Base-by-base conservation (phyloP, 176 grass and related monocot genomes). In the Eleusine indica region DNA sequence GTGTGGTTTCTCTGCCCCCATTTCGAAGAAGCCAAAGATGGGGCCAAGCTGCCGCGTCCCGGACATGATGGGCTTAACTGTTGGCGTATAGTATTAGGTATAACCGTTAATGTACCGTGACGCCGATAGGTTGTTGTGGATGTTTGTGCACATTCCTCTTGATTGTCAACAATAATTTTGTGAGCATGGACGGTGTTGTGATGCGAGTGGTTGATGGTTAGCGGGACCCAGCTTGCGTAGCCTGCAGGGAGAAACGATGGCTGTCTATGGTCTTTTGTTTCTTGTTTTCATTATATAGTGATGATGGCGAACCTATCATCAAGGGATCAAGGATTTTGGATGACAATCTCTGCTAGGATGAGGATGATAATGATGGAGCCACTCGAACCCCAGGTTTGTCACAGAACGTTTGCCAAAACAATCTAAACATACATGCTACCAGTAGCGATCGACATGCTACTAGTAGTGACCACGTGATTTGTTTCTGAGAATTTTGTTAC, bases 141-240 rank as follows among this genome's bases (percentile, higher is more conserved):
- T 80, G 70, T 74, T 62, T 80, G 76, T 67, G 51, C 79, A 75
- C 76, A 80, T 89, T 80, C 70, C 70, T 85, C 70, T 88, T 80
- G 87, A 70, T 84, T 88, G 87, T 40, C 11, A 58, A 69, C 82
- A 85, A 84, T 89, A 80, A 84, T 89, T 84, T 18, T 75, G 62
- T 3, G 40, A 73, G 73, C 6, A 57, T 57, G 53, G 18, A 75
- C 74, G 87, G 75, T 61, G 21, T 19, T 71, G 57, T 21, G 49
- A 67, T 68, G n/a, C 19, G 60, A 83, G 54, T 78, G 37, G 13
- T 48, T 73, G 74, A 66, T 88, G 21, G 47, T 35, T 46, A 62
- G 18, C 44, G 71, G 66, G 39, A 38, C 39, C 40, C 21, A 3
- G 74, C 5, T 69, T 60, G 12, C 67, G 52, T 7, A 19, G 16